Evolutionary conservation across 208 protist genomes (phyloP).

Genomic region (Acanthamoeba divionensis): DNA sequence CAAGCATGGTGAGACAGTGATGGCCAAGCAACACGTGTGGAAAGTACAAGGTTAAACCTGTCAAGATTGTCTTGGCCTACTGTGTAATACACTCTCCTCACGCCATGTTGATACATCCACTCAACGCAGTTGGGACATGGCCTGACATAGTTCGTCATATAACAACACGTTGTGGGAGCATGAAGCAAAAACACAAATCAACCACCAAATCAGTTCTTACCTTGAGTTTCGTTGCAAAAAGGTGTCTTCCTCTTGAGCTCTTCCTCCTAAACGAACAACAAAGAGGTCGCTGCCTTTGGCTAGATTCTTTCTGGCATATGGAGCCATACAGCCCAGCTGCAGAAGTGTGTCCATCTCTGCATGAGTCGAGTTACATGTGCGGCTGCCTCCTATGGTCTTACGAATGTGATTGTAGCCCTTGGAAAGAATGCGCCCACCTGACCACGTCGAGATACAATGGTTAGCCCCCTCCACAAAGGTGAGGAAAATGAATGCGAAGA

Average conservation of each 20-base stretch:
- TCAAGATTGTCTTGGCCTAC: background rate
- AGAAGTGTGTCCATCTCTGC: slow-evolving; percentile 32
- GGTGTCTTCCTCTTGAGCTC: background rate
- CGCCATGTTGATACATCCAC: slow-evolving; percentile 5
- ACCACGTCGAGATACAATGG: background rate
- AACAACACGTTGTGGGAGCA: too few relatives aligned
- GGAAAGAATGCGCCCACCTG: slow-evolving; percentile 19
- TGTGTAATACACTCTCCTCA: slow-evolving; percentile 27
- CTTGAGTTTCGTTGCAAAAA: slow-evolving; percentile 37
- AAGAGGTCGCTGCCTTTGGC: slow-evolving; percentile 35
- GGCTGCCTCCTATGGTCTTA: background rate
- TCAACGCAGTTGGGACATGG: slow-evolving; percentile 38
- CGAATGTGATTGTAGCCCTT: slow-evolving; percentile 40
- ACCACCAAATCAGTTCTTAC: background rate
- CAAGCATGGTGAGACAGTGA: too few relatives aligned
- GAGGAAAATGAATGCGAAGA: too few relatives aligned
- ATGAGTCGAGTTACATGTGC: slow-evolving; percentile 34
- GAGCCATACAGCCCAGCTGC: background rate
- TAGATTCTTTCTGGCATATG: background rate
- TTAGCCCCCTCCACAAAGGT: too few relatives aligned
- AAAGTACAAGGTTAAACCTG: too few relatives aligned
- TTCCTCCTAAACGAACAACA: slow-evolving; percentile 11
- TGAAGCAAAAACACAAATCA: background rate
- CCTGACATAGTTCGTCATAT: background rate
- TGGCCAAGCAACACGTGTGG: too few relatives aligned